phyloP scores from a whole-genome alignment of 208 protist species.

The Endotrypanum monterogeii region DNA sequence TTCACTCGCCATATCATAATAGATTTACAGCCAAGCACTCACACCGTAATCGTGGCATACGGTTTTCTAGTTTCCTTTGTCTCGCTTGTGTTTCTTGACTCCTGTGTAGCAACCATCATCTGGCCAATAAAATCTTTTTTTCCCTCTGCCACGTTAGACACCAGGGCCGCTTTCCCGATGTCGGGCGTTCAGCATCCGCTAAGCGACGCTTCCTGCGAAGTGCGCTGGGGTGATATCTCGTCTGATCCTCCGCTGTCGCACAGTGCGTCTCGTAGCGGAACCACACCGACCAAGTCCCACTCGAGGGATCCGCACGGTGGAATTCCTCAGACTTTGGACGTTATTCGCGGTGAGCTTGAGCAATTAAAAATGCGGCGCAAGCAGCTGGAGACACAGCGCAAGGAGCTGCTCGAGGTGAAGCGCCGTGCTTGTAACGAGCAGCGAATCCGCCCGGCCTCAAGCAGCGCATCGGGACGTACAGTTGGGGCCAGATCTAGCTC shows the following conservation, averaged over 20 bases:
- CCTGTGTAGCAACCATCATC: too few species aligned
- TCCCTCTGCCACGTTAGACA: background rate
- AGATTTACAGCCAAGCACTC: too few species aligned
- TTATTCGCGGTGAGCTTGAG: conserved; percentile 64
- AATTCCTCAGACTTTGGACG: conserved; percentile 26
- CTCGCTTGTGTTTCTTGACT: too few species aligned
- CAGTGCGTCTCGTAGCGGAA: too few species aligned
- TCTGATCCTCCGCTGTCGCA: background rate
- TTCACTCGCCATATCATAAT: too few species aligned
- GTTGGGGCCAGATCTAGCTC: background rate
- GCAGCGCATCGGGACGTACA: background rate
- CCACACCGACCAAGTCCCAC: background rate
- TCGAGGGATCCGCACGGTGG: background rate
- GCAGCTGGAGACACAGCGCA: conserved; percentile 56
- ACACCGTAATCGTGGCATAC: too few species aligned
- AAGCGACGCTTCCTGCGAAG: background rate
- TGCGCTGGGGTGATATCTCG: background rate
- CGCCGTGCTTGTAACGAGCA: background rate
- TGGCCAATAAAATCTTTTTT: background rate
- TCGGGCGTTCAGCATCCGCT: background rate
- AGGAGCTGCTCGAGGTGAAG: conserved; percentile 35
- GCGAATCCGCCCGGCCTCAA: background rate
- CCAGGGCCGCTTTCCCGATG: too few species aligned
- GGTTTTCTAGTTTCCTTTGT: too few species aligned
- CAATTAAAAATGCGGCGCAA: conserved; percentile 47